A percentile compares a stretch with the other conserved stretches of the same genome.
Evolutionary conservation across 2,329 filamentous ascomycete genomes (phyloP).

Genomic region (Colletotrichum sp.): DNA sequence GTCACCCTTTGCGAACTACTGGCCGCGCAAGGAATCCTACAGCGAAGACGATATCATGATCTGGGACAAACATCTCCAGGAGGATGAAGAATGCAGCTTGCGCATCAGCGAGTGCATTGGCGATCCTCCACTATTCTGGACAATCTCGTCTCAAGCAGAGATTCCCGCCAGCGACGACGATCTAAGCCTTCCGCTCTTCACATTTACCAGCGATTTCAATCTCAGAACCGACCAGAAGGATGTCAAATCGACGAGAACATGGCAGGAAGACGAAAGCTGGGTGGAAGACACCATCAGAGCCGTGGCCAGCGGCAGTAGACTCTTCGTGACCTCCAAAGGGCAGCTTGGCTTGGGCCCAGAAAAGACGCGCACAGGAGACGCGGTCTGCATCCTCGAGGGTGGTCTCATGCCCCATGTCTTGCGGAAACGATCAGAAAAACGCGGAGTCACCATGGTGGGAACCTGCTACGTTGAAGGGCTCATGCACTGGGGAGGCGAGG

Average conservation of each 20-base stretch:
- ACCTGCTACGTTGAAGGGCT: constrained; percentile 1
- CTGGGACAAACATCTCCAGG: not conserved
- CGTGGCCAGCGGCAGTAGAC: not conserved
- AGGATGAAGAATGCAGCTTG: not conserved
- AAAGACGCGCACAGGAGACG: not conserved
- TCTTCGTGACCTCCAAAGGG: not conserved
- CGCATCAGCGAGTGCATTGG: not conserved
- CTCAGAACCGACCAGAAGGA: not conserved
- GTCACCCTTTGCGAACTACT: not conserved
- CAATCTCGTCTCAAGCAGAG: not conserved
- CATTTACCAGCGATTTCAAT: not conserved
- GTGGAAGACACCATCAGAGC: not conserved
- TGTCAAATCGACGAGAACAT: not conserved
- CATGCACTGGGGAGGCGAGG: not conserved
- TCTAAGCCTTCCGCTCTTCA: not conserved
- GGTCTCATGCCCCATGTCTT: constrained; percentile 2
- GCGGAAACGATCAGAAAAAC: not conserved
- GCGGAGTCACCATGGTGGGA: not conserved
- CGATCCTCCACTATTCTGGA: not conserved
- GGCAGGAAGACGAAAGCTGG: not conserved
- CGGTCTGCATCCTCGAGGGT: not conserved
- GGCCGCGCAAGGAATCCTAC: not conserved
- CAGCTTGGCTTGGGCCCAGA: not conserved
- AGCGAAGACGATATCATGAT: not conserved
- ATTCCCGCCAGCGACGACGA: not conserved